phyloP scores from a whole-genome alignment of 768 basidiomycete species.

The Lactifluus rugatus region DNA sequence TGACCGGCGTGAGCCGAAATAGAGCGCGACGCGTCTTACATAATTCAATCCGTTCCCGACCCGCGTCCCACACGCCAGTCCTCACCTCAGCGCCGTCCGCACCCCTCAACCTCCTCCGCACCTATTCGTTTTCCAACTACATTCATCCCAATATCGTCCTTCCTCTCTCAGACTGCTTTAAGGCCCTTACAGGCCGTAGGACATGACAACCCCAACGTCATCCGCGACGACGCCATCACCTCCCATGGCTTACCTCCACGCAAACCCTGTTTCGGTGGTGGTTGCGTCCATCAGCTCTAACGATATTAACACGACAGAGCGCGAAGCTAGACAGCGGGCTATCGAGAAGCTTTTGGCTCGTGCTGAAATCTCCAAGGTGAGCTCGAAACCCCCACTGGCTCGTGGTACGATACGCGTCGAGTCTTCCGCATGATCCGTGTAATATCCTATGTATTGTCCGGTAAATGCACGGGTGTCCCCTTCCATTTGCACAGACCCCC shows the following conservation, averaged over 20 bases:
- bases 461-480: neutral
- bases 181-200: neutral
- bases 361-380: slow-evolving; percentile 72
- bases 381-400: slow-evolving; percentile 28
- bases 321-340: slow-evolving; percentile 54
- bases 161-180: neutral
- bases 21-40: slow-evolving; percentile 22
- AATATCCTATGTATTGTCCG: neutral
- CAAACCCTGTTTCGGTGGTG: slow-evolving; percentile 30
- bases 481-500: neutral
- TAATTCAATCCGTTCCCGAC: slow-evolving; percentile 15
- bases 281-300: slow-evolving; percentile 25
- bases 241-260: slow-evolving; percentile 51
- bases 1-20: slow-evolving; percentile 17
- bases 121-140: neutral
- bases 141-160: neutral
- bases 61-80: slow-evolving; percentile 20
- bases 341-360: slow-evolving; percentile 69
- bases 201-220: slow-evolving; percentile 72
- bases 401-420: slow-evolving; percentile 17
- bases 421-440: slow-evolving; percentile 11
- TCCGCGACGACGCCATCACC: slow-evolving; percentile 79
- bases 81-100: slow-evolving; percentile 10
- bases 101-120: neutral
- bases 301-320: slow-evolving; percentile 36